A percentile compares a stretch with the other conserved stretches of the same genome.
Conservation (phyloP, 2,329 filamentous ascomycete genomes). For the Polytolypa hystricis region DNA sequence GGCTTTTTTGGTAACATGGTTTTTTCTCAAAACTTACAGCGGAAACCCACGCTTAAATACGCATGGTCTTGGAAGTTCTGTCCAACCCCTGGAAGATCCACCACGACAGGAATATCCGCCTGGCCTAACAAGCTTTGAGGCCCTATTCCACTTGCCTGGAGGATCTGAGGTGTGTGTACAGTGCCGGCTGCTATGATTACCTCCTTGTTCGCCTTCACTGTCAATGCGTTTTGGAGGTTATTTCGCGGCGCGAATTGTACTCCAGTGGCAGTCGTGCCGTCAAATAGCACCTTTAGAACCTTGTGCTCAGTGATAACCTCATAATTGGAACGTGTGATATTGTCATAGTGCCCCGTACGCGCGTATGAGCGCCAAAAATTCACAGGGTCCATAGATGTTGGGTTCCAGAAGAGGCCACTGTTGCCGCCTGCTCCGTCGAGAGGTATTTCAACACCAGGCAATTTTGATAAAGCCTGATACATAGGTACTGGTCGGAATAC, state of each 20-base stretch:
- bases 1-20: too few relatives aligned
- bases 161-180: conserved; percentile 32
- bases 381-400: conserved; percentile 15
- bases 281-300: conserved; percentile 16
- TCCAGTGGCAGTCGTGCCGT: conserved; percentile 17
- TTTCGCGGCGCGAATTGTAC: conserved; percentile 11
- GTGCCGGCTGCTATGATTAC: conserved; percentile 32
- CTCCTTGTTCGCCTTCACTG: conserved; percentile 15
- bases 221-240: neutral
- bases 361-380: conserved; percentile 17
- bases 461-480: conserved; percentile 18
- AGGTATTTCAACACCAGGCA: conserved; percentile 17
- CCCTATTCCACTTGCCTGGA: conserved; percentile 41
- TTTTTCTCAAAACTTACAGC: neutral
- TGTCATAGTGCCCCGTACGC: conserved; percentile 18
- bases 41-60: neutral
- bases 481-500: neutral
- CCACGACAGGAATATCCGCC: conserved; percentile 29
- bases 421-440: conserved; percentile 17
- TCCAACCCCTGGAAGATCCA: conserved; percentile 39
- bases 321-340: conserved; percentile 16
- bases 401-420: conserved; percentile 19
- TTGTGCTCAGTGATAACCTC: conserved; percentile 17
- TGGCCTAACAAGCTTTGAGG: conserved; percentile 23
- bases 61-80: conserved; percentile 17